phyloP scores from a whole-genome alignment of 2,329 filamentous ascomycete species.

The Aureobasidium pullulans region DNA sequence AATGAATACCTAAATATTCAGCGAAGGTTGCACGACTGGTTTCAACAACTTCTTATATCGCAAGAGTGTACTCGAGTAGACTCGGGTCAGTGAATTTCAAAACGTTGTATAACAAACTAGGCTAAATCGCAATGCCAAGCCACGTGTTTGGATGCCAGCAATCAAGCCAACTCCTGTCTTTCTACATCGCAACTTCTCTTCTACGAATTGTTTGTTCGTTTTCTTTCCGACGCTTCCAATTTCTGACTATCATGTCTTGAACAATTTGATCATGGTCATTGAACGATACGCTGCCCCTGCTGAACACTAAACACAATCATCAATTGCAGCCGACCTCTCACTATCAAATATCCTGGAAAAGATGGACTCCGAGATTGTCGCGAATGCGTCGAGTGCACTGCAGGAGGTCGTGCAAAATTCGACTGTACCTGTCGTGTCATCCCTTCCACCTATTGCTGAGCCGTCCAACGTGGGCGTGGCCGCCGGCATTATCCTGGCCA shows the following conservation, averaged over 20 bases:
- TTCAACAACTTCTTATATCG: too few relatives aligned
- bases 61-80: too few relatives aligned
- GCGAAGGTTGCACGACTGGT: too few relatives aligned
- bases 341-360: not conserved
- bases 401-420: not conserved
- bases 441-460: not conserved
- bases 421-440: not conserved
- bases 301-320: not conserved
- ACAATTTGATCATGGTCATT: not conserved
- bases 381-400: not conserved
- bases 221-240: not conserved
- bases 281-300: not conserved
- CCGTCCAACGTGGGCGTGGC: not conserved
- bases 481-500: conserved; percentile 23
- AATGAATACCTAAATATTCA: too few relatives aligned
- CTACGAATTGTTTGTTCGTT: too few relatives aligned
- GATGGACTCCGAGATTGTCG: not conserved
- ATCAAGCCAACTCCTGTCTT: not conserved
- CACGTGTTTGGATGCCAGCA: not conserved
- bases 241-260: not conserved
- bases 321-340: not conserved
- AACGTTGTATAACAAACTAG: too few relatives aligned
- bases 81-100: too few relatives aligned
- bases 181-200: not conserved
- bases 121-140: not conserved